phyloP scores from a whole-genome alignment of 768 basidiomycete genomes.

The Rhizopogon vulgaris region DNA sequence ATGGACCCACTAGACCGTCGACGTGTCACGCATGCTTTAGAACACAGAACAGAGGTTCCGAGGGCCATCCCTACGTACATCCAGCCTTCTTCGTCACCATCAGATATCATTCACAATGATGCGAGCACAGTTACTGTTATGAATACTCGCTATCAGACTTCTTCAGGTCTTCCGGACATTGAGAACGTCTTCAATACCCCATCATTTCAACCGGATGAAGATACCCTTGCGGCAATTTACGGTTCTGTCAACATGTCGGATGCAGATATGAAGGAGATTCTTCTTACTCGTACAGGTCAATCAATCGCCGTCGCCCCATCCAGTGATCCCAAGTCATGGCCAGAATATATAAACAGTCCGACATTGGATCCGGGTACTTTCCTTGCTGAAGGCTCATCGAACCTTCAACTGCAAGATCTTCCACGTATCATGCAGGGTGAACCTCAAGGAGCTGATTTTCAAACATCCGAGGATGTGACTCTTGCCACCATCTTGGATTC shows the following conservation, averaged over 20 bases:
- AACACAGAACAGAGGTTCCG: conserved; percentile 4
- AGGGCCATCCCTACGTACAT: conserved; percentile 5
- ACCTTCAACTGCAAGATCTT: not conserved
- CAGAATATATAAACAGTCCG: not conserved
- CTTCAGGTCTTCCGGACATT: not conserved
- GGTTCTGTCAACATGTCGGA: not conserved
- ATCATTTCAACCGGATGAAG: not conserved
- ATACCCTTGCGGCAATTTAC: not conserved
- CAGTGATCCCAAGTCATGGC: not conserved
- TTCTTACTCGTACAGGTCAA: conserved; percentile 1
- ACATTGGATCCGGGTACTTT: not conserved
- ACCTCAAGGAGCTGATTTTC: not conserved
- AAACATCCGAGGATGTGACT: not conserved
- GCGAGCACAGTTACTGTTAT: not conserved
- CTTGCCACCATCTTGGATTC: not conserved
- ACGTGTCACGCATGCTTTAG: conserved; percentile 23
- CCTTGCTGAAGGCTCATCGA: not conserved
- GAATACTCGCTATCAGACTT: not conserved
- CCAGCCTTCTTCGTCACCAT: conserved; percentile 6
- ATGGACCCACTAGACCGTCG: conserved; percentile 25
- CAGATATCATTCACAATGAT: not conserved
- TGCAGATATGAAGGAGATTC: conserved; percentile 1
- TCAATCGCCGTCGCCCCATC: not conserved
- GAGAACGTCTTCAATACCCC: not conserved
- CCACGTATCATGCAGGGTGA: not conserved